Percentiles rank a stretch among this genome's conserved stretches.
Evolutionary conservation across 2,329 filamentous ascomycete species (phyloP).

Genomic region (Torrubiellomyces zombiae): DNA sequence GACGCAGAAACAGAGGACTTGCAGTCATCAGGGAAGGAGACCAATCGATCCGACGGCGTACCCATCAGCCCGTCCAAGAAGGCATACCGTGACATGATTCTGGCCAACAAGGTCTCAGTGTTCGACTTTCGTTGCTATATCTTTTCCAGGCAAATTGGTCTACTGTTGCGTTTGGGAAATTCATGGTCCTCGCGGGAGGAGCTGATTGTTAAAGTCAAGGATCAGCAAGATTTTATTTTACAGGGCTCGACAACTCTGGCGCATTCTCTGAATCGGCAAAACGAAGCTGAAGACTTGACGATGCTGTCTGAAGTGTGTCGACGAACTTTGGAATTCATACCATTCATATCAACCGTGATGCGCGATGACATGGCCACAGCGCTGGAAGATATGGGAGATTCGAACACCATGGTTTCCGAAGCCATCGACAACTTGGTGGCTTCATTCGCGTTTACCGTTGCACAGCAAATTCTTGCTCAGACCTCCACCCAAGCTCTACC

Average conservation of each 20-base stretch:
- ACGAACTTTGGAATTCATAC: conserved; percentile 69
- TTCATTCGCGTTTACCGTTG: conserved; percentile 62
- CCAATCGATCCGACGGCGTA: conserved; percentile 35
- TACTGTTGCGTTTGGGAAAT: conserved; percentile 73
- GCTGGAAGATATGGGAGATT: conserved; percentile 23
- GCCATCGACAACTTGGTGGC: conserved; percentile 58
- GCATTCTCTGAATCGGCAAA: conserved; percentile 29
- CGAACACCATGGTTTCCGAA: conserved; percentile 25
- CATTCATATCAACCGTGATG: conserved; percentile 62
- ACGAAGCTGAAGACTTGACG: conserved; percentile 56
- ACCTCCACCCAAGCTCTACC: conserved; percentile 53
- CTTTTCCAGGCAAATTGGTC: conserved; percentile 71
- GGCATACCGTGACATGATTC: conserved; percentile 77
- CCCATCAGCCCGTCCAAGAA: conserved; percentile 51
- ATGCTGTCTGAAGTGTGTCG: conserved; percentile 78
- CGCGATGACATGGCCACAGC: conserved; percentile 60
- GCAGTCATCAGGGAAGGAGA: conserved; percentile 23
- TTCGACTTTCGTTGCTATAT: conserved; percentile 94
- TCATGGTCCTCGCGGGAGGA: conserved; percentile 46
- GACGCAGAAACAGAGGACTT: conserved; percentile 30
- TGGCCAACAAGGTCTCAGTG: conserved; percentile 86
- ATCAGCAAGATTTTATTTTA: conserved; percentile 42
- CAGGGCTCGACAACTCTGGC: conserved; percentile 38
- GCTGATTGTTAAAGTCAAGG: conserved; percentile 42
- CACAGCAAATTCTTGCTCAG: conserved; percentile 61